Base-by-base conservation (phyloP, 1,284 basidiomycete species). In the Tylopilus orsonianus region DNA sequence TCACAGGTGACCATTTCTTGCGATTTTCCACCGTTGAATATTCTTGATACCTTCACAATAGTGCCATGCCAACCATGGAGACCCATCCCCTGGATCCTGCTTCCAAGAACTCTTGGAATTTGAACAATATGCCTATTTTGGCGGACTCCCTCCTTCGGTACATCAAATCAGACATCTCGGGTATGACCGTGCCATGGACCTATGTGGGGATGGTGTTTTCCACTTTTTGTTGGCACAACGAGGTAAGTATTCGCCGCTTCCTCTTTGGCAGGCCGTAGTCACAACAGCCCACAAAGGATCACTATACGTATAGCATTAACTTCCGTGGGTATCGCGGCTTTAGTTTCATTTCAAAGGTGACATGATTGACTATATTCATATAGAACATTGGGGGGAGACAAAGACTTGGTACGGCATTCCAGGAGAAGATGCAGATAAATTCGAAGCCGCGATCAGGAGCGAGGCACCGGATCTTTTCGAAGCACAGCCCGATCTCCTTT, bases 381-480 rank as follows among this genome's bases (percentile, higher is more conserved):
- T 60, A 96, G 94, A 95, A 90, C 96, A 98, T 67, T 97, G 93
- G 91, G 96, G 97, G 29, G 96, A 97, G 67, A 97, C 96, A 36
- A 99, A 99, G 77, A 99, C 96, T 0, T 99, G 97, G 97, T 99
- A 99, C 71, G 96, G 96, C 48, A 89, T 99, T 36, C 96, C 97
- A 1, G 97, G 92, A 20, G 83, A 83, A 46, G 90, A 97, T 59
- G 94, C 96, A 22, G 91, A 93, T 59, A 93, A 92, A 68, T 97
- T 99, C 62, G 97, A 99, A 72, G 85, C 89, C 16, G 96, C 96
- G 7, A 97, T 99, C 72, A 90, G 88, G 70, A 80, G 80, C 44
- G 94, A 97, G 66, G 97, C 97, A 5, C 97, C 97, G 6, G 97
- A 99, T 68, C 80, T 99, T n/a, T 99, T 99, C 66, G 94, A 98